phyloP scores from a whole-genome alignment of 2,329 filamentous ascomycete genomes.

The Monosporascus ibericus region DNA sequence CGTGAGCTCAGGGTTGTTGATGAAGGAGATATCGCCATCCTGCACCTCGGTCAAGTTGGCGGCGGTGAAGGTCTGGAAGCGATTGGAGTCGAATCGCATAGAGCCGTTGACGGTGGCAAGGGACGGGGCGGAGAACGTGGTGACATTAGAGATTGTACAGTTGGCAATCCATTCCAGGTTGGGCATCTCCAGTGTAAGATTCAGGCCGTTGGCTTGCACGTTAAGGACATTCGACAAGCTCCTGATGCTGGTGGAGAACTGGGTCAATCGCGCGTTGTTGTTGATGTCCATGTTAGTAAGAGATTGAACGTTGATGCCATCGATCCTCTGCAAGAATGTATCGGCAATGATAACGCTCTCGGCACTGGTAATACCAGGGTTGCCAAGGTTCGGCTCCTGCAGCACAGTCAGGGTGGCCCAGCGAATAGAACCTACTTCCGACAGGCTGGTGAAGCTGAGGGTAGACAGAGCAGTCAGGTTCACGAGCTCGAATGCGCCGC shows the following conservation, averaged over 20 bases:
- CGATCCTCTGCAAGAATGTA: constrained; percentile 72
- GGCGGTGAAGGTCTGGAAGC: constrained; percentile 53
- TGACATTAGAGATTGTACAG: constrained; percentile 77
- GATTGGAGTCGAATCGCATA: constrained; percentile 79
- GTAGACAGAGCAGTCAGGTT: constrained; percentile 63
- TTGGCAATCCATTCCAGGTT: constrained; percentile 74
- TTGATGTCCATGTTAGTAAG: constrained; percentile 72
- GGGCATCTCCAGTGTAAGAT: constrained; percentile 66
- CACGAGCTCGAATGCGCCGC: constrained; percentile 62
- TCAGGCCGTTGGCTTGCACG: constrained; percentile 73
- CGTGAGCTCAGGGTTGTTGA: constrained; percentile 54
- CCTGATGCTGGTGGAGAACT: constrained; percentile 69
- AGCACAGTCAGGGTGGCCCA: constrained; percentile 66
- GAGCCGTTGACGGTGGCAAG: constrained; percentile 70
- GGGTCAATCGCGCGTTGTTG: constrained; percentile 80
- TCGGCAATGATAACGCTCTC: constrained; percentile 71
- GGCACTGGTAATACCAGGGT: constrained; percentile 57
- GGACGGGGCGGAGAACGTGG: constrained; percentile 65
- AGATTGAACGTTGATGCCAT: constrained; percentile 73
- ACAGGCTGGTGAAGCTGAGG: constrained; percentile 62
- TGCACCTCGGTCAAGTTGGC: constrained; percentile 67
- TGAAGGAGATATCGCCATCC: constrained; percentile 53
- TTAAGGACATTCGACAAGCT: constrained; percentile 67
- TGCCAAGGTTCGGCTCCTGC: constrained; percentile 43
- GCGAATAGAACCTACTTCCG: constrained; percentile 57